phyloP scores from a whole-genome alignment of 768 basidiomycete genomes.

The Aureoboletus auriporus region DNA sequence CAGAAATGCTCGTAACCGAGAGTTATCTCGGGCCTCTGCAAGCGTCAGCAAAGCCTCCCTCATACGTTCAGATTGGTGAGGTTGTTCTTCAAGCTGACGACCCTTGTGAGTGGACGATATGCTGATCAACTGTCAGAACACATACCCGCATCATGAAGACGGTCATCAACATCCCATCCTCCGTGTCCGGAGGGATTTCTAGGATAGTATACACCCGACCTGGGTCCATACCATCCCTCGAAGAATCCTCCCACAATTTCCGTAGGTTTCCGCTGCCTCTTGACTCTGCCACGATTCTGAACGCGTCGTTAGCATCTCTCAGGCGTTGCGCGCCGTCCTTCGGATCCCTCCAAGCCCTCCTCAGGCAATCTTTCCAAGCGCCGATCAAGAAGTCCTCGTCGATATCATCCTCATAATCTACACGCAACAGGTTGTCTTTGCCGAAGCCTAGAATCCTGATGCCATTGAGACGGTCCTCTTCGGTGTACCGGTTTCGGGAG shows the following conservation, averaged over 20 bases:
- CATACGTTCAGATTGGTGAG: constrained; percentile 65
- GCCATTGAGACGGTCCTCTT: constrained; percentile 49
- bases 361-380: constrained; percentile 61
- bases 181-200: constrained; percentile 65
- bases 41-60: constrained; percentile 70
- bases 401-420: constrained; percentile 70
- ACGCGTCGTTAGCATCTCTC: constrained; percentile 59
- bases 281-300: constrained; percentile 64
- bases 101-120: constrained; percentile 6
- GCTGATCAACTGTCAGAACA: constrained; percentile 7
- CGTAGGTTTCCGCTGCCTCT: constrained; percentile 49
- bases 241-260: constrained; percentile 50
- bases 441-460: constrained; percentile 64
- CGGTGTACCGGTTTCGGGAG: constrained; percentile 59
- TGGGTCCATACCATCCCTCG: constrained; percentile 59
- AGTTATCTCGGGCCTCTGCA: constrained; percentile 70
- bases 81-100: constrained; percentile 64
- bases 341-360: constrained; percentile 50
- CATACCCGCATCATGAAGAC: constrained; percentile 68
- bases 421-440: constrained; percentile 46
- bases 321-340: constrained; percentile 44
- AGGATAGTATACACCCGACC: constrained; percentile 68
- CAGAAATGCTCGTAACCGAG: constrained; percentile 61
- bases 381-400: constrained; percentile 65
- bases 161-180: constrained; percentile 74